phyloP scores from a whole-genome alignment of 1,284 basidiomycete genomes.

The Apiotrichum gamsii region DNA sequence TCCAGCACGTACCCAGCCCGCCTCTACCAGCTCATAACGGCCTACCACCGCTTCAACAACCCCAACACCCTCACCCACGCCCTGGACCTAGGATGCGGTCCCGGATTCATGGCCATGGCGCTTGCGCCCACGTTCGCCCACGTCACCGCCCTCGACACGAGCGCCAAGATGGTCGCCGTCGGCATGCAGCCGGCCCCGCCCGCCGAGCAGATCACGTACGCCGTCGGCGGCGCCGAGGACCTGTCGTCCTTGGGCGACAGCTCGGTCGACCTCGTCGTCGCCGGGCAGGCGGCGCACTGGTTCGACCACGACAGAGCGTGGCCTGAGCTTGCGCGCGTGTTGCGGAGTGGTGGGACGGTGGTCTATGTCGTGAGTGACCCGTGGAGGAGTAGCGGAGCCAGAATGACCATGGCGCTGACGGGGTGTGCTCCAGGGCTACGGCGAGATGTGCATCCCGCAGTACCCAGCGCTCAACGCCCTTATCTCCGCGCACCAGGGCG shows the following conservation, averaged over 20 bases:
- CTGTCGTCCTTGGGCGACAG: slow-evolving; percentile 41
- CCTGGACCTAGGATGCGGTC: slow-evolving; percentile 76
- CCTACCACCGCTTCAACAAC: slow-evolving; percentile 20
- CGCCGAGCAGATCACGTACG: slow-evolving; percentile 47
- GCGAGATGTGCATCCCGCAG: slow-evolving; percentile 63
- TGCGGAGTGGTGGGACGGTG: slow-evolving; percentile 62
- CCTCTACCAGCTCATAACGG: slow-evolving; percentile 26
- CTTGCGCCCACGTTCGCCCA: slow-evolving; percentile 56
- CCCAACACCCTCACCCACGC: slow-evolving; percentile 15
- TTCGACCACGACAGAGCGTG: slow-evolving; percentile 70
- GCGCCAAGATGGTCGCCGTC: slow-evolving; percentile 62
- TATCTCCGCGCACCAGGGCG: slow-evolving; percentile 47
- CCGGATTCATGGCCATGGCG: slow-evolving; percentile 57
- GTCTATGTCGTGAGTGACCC: slow-evolving; percentile 62
- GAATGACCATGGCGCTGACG: background rate
- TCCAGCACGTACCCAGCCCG: slow-evolving; percentile 28
- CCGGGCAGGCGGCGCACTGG: slow-evolving; percentile 82
- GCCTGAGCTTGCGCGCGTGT: slow-evolving; percentile 60
- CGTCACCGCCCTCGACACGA: slow-evolving; percentile 68
- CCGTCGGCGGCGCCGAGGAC: slow-evolving; percentile 38
- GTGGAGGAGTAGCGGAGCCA: background rate
- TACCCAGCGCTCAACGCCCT: slow-evolving; percentile 57
- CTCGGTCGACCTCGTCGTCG: slow-evolving; percentile 66
- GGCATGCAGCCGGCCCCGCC: slow-evolving; percentile 47
- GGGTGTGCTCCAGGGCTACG: slow-evolving; percentile 57